Base-by-base conservation (phyloP, 2,329 filamentous ascomycete genomes). In the Cadophora gregata region DNA sequence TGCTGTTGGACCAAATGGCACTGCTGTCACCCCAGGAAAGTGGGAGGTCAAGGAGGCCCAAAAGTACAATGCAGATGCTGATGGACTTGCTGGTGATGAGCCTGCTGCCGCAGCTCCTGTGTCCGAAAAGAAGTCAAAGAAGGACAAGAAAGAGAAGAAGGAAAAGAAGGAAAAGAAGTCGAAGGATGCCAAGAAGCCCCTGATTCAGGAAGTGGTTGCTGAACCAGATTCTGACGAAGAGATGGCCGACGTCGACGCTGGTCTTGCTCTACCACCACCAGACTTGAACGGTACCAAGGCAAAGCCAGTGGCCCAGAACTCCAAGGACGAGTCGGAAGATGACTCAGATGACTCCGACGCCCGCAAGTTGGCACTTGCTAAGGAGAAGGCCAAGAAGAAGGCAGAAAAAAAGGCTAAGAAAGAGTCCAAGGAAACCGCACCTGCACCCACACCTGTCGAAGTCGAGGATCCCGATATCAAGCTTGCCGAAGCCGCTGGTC, bases 31-130 rank as follows among this genome's bases (percentile, higher is more conserved):
- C 33, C 87, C 89, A 65, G 88, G 89, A 74, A 97, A 97, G 81
- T 96, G 93, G 86, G 92, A 94, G 70, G 85, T 99, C 76, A 97
- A 96, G 82, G 93, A 97, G 80, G 91, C 92, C 12, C 87, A 93
- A 77, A 96, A 95, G 81, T 99, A 99, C 85, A 98, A 98, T 80
- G 86, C 88, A 59, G 94, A 98, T 77, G 96, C 93, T 63, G 96
- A 99, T 80, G 95, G 93, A 70, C 82, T 97, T 60, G 84, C 84
- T 67, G 88, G 87, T 58, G 87, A 92, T 74, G 90, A 90, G 72
- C 84, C 86, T 16, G 85, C 89, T 47, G 84, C 81, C 31, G 77
- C 78, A 71, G 80, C 80, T 59, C 74, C 80, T 29, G 76, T 77
- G 58, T 77, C 75, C 74, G 80, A 80, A 74, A 85, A 81, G 80